Percentiles rank a stretch among this genome's conserved stretches.
Evolutionary conservation across 2,329 filamentous ascomycete species (phyloP).

Genomic region (Diplodia sapinea): DNA sequence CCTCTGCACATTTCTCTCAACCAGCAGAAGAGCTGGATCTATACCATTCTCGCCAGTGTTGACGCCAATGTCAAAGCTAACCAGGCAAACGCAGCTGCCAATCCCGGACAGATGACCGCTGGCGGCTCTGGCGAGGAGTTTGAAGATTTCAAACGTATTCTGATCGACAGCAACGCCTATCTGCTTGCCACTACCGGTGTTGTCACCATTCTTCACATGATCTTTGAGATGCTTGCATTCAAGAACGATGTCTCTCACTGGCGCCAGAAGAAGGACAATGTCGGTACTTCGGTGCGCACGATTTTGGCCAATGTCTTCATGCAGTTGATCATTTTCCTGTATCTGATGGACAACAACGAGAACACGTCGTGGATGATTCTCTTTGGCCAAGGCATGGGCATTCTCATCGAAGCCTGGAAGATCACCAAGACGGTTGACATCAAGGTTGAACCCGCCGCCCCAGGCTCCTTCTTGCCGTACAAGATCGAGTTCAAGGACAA

Average conservation of each 20-base stretch:
- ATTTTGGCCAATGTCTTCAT: slow-evolving; percentile 98
- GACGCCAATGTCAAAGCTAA: slow-evolving; percentile 88
- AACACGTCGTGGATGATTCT: slow-evolving; percentile 99
- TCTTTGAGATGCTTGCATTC: slow-evolving; percentile 95
- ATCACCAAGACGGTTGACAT: slow-evolving; percentile 95
- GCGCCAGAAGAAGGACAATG: slow-evolving; percentile 99
- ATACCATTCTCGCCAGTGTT: slow-evolving; percentile 80
- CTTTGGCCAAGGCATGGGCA: slow-evolving; percentile 86
- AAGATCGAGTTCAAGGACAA: slow-evolving; percentile 91
- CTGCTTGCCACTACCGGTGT: slow-evolving; percentile 83
- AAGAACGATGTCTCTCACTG: slow-evolving; percentile 97
- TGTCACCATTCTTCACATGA: slow-evolving; percentile 87
- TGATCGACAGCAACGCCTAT: slow-evolving; percentile 92
- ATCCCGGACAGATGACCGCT: slow-evolving; percentile 68
- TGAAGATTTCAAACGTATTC: slow-evolving; percentile 95
- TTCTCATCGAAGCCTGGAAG: slow-evolving; percentile 85
- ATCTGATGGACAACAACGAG: slow-evolving; percentile 95
- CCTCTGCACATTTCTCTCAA: slow-evolving; percentile 83
- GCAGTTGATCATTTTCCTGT: slow-evolving; percentile 94
- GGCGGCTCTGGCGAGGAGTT: slow-evolving; percentile 91
- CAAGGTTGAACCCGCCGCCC: slow-evolving; percentile 71
- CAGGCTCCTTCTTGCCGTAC: slow-evolving; percentile 77
- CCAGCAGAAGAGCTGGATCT: slow-evolving; percentile 87
- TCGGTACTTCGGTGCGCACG: slow-evolving; percentile 93
- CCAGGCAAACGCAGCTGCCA: slow-evolving; percentile 72